Evolutionary conservation across 2,329 filamentous ascomycete genomes (phyloP), one percentile per base, ranked within the genome.

Genomic region (Aspergillus sp.): DNA sequence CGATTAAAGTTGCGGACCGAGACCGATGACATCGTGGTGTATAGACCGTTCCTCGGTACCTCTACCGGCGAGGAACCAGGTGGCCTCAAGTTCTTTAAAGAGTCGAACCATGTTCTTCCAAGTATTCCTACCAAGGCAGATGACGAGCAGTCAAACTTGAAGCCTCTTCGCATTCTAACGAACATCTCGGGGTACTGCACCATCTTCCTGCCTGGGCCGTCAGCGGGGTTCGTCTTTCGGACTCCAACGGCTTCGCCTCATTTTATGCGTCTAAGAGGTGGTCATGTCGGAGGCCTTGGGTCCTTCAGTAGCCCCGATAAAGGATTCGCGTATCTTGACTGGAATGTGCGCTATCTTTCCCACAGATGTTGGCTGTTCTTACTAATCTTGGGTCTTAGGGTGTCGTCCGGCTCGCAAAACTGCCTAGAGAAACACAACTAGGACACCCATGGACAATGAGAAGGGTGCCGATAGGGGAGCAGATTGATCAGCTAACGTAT

Each of bases 251-350:
- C 89, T 55, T 78, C 84, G 5, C 93, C 94, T 0, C 88, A 87
- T 66, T 85, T 97, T 15, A 77, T 96, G n/a, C 84, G 86, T 11
- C 80, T 97, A 1, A 86, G 89, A 63, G 89, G 90, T 0, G 81
- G 83, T 15, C 85, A 86, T 7, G 87, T 94, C 3, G 85, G 88
- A 45, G 87, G 89, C 54, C 83, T 98, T 69, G 91, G 89, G 65
- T 81, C 87, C 0, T 92, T 97, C 73, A 87, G 96, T 73, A 93
- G 64, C 2, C 41, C 63, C 71, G 88, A 93, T 60, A 84, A 87
- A 59, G 93, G 93, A 0, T 96, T 97, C 72, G 90, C 93, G 46
- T 95, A 93, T 71, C 83, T 92, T 28, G 91, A 96, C 76, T 84
- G 82, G 17, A 75, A 80, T 64, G 83, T 83, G 25, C 19, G 57